These are phyloP conservation scores for Aspergillus brunneoviolaceus DNA, from an alignment of 2,329 filamentous ascomycete genomes.

Conservation along the genomic window DNA sequence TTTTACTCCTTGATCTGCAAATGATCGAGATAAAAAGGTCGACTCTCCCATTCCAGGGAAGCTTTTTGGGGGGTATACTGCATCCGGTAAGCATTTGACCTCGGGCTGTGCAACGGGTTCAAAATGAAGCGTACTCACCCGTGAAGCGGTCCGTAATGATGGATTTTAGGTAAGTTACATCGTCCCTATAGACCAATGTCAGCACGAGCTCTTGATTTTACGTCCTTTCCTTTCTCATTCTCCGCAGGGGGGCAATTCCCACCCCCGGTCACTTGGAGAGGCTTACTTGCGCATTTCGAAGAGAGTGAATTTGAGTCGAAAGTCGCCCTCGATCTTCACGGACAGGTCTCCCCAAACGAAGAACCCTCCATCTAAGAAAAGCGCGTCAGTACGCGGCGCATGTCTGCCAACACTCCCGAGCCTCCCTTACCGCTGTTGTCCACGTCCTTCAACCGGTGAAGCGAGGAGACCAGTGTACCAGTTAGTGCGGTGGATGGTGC, in stretches of 20 bases:
- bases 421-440: constrained; percentile 58
- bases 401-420: not conserved
- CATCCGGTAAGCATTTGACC: constrained; percentile 13
- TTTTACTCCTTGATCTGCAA: constrained; percentile 84
- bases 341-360: constrained; percentile 92
- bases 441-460: constrained; percentile 77
- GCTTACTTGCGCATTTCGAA: constrained; percentile 66
- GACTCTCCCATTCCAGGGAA: constrained; percentile 81
- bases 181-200: constrained; percentile 30
- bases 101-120: not conserved
- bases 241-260: not conserved
- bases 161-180: constrained; percentile 54
- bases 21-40: constrained; percentile 74
- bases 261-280: not conserved
- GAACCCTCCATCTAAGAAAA: constrained; percentile 67
- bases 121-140: constrained; percentile 45
- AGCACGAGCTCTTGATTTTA: constrained; percentile 12
- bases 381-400: constrained; percentile 7
- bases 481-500: constrained; percentile 57
- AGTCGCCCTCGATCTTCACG: constrained; percentile 70
- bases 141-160: constrained; percentile 67
- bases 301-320: constrained; percentile 72
- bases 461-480: constrained; percentile 74
- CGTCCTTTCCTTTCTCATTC: not conserved
- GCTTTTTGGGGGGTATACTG: constrained; percentile 57